phyloP scores from a whole-genome alignment of 192 early-diverging fungal genomes.

The Phycomyces nitens region DNA sequence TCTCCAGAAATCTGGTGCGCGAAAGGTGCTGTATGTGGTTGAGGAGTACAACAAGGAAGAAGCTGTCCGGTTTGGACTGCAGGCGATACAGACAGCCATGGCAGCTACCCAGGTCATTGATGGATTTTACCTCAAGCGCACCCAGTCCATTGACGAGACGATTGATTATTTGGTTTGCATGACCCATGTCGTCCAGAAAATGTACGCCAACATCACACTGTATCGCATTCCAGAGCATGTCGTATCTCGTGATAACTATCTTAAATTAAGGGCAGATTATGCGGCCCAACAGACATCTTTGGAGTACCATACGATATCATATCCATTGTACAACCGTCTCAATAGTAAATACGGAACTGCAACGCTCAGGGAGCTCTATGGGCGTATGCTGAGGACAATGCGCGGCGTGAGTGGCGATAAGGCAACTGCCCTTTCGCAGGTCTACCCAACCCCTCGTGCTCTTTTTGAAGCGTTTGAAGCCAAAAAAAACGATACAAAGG shows the following conservation, averaged over 20 bases:
- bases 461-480: constrained; percentile 47
- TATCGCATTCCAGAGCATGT: constrained; percentile 52
- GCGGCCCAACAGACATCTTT: not conserved
- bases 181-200: constrained; percentile 49
- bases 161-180: constrained; percentile 69
- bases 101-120: constrained; percentile 72
- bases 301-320: constrained; percentile 20
- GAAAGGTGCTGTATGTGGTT: constrained; percentile 81
- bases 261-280: constrained; percentile 36
- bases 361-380: constrained; percentile 73
- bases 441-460: constrained; percentile 65
- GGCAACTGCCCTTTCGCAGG: constrained; percentile 64
- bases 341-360: constrained; percentile 74
- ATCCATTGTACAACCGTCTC: constrained; percentile 58
- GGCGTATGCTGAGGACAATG: constrained; percentile 81
- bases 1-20: constrained; percentile 62
- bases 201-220: constrained; percentile 46
- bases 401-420: constrained; percentile 84
- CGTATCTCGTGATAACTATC: constrained; percentile 47
- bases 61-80: constrained; percentile 54
- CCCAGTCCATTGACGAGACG: constrained; percentile 73
- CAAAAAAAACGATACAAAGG: constrained; percentile 27
- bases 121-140: constrained; percentile 82
- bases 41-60: constrained; percentile 76
- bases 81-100: constrained; percentile 68